Conservation (phyloP, 2,329 filamentous ascomycete species). For the Didymella pomorum region DNA sequence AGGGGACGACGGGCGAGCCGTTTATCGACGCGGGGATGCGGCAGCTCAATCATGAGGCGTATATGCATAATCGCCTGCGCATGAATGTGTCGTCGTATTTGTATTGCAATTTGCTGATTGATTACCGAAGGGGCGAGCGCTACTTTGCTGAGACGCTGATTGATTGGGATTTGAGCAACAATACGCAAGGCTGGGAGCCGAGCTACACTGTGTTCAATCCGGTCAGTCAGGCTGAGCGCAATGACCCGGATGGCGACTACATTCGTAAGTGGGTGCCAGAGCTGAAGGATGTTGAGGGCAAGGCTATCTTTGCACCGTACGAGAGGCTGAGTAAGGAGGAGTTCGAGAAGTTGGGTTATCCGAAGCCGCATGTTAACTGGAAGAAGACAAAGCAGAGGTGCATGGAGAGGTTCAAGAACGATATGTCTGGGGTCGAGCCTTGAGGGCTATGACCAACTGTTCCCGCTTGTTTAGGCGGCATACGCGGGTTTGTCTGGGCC, state of each 20-base stretch:
- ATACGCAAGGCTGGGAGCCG: conserved; percentile 63
- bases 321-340: conserved; percentile 55
- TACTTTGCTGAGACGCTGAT: conserved; percentile 61
- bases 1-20: conserved; percentile 57
- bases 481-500: too few relatives aligned
- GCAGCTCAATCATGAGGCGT: conserved; percentile 58
- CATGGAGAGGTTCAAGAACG: conserved; percentile 54
- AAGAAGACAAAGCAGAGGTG: conserved; percentile 54
- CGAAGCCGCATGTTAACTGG: conserved; percentile 56
- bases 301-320: conserved; percentile 60
- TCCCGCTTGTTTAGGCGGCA: too few relatives aligned
- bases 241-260: conserved; percentile 50
- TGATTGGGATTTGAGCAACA: conserved; percentile 59
- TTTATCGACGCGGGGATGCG: conserved; percentile 63
- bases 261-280: conserved; percentile 52
- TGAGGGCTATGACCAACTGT: not conserved
- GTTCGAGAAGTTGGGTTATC: conserved; percentile 59
- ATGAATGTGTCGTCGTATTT: conserved; percentile 61
- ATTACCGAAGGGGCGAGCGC: conserved; percentile 59
- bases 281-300: conserved; percentile 53
- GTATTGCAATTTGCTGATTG: conserved; percentile 58
- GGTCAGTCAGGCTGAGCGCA: conserved; percentile 50
- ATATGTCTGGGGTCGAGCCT: conserved; percentile 51
- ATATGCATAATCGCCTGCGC: conserved; percentile 62
- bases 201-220: conserved; percentile 60